Evolutionary conservation across 1,284 basidiomycete species (phyloP).

Genomic region (Apiotrichum brassicae): DNA sequence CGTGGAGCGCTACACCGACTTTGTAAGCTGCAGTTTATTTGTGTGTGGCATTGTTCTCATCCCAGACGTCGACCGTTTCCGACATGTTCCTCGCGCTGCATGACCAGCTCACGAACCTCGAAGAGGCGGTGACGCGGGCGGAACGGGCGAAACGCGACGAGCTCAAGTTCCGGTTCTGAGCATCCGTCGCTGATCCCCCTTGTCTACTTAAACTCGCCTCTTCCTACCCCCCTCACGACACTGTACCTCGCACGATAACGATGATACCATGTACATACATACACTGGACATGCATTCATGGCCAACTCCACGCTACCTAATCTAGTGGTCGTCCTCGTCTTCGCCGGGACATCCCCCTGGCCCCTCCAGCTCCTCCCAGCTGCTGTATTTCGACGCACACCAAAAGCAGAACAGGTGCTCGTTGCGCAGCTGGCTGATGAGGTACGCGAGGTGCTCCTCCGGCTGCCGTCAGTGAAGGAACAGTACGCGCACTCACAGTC

Average conservation of each 20-base stretch:
- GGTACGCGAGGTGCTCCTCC: constrained; percentile 34
- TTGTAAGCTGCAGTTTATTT: constrained; percentile 22
- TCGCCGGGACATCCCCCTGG: constrained; percentile 45
- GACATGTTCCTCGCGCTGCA: constrained; percentile 40
- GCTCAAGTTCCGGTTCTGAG: constrained; percentile 26
- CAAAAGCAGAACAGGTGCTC: constrained; percentile 46
- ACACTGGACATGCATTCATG: neutral
- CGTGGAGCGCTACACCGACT: constrained; percentile 32
- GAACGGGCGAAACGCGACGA: constrained; percentile 30
- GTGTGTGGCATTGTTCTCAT: neutral
- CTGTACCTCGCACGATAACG: neutral
- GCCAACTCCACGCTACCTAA: neutral
- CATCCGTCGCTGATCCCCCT: no score
- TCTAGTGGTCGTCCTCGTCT: constrained; percentile 46
- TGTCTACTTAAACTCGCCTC: no score
- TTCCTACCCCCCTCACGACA: neutral
- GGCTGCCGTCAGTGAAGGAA: constrained; percentile 20
- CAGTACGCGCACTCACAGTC: constrained; percentile 34
- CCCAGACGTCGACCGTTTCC: constrained; percentile 35
- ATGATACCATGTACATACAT: neutral
- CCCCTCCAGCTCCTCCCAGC: constrained; percentile 43
- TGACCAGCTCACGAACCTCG: constrained; percentile 30
- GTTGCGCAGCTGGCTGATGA: constrained; percentile 38
- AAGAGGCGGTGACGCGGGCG: constrained; percentile 27
- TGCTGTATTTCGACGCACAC: constrained; percentile 39